These are phyloP conservation scores for Aphanomyces stellatus DNA, from an alignment of 352 stramenopile genomes.

Conservation along the genomic window DNA sequence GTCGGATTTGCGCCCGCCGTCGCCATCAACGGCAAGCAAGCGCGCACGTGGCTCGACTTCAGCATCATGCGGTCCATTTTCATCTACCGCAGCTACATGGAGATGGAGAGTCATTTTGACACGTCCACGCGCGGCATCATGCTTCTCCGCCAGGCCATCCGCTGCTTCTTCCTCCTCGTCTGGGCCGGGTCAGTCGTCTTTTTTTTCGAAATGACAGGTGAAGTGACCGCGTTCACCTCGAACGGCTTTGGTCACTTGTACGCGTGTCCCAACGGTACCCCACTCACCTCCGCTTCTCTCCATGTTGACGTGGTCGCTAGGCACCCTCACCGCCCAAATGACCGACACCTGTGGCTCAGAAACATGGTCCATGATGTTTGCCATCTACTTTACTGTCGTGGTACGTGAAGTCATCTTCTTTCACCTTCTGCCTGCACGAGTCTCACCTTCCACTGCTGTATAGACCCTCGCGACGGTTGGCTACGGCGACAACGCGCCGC, in stretches of 20 bases:
- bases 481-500: slow-evolving; percentile 77
- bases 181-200: slow-evolving; percentile 76
- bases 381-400: slow-evolving; percentile 84
- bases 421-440: not conserved
- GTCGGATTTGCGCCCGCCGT: slow-evolving; percentile 60
- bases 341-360: slow-evolving; percentile 39
- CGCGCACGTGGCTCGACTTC: slow-evolving; percentile 76
- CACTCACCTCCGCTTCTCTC: slow-evolving; percentile 33
- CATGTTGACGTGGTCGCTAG: not conserved
- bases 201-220: slow-evolving; percentile 80
- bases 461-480: slow-evolving; percentile 82
- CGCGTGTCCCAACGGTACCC: slow-evolving; percentile 42
- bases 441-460: not conserved
- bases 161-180: slow-evolving; percentile 76
- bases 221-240: slow-evolving; percentile 64
- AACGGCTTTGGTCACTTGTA: slow-evolving; percentile 82
- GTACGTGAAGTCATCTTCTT: slow-evolving; percentile 33
- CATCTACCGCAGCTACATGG: slow-evolving; percentile 70
- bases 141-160: slow-evolving; percentile 68
- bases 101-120: slow-evolving; percentile 75
- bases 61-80: slow-evolving; percentile 78
- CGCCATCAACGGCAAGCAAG: slow-evolving; percentile 42
- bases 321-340: slow-evolving; percentile 1
- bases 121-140: slow-evolving; percentile 66
- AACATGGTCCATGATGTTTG: slow-evolving; percentile 85